Conservation (phyloP, 2,329 filamentous ascomycete genomes). For the Claviceps citrina region DNA sequence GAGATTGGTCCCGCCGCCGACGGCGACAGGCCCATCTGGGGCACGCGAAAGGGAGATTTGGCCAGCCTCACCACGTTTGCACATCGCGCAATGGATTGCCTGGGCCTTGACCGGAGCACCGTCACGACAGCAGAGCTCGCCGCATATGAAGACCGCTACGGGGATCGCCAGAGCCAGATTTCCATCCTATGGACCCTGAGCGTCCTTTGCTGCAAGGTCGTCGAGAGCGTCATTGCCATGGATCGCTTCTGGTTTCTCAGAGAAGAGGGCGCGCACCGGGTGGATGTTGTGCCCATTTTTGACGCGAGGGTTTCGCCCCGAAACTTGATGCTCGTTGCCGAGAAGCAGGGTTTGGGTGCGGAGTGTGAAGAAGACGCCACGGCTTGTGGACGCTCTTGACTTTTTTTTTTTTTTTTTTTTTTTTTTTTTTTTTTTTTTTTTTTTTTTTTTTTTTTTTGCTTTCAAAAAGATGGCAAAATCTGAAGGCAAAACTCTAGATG, state of each 20-base stretch:
- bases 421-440: no score
- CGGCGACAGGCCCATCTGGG: conserved; percentile 14
- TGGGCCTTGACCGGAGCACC: conserved; percentile 8
- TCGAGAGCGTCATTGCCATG: conserved; percentile 18
- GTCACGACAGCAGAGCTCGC: conserved; percentile 11
- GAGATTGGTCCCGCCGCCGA: background rate
- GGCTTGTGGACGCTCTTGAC: no score
- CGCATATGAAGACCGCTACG: conserved; percentile 13
- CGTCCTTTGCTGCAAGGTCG: conserved; percentile 18
- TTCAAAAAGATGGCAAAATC: no score
- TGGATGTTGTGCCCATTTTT: conserved; percentile 16
- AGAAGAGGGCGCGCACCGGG: conserved; percentile 10
- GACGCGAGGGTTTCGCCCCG: conserved; percentile 14
- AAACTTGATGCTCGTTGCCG: conserved; percentile 11
- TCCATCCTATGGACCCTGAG: conserved; percentile 19
- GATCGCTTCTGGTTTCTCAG: conserved; percentile 18
- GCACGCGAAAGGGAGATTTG: conserved; percentile 16
- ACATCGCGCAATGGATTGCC: conserved; percentile 12
- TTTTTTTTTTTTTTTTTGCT: no score
- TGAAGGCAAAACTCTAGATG: no score
- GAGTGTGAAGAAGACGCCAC: no score
- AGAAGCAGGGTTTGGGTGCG: no score
- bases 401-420: no score
- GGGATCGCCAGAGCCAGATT: conserved; percentile 11
- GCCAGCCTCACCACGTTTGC: conserved; percentile 14